Evolutionary conservation across 2,329 filamentous ascomycete genomes (phyloP), one percentile per base, ranked within the genome.

Genomic region (Rhinocladiella similis): DNA sequence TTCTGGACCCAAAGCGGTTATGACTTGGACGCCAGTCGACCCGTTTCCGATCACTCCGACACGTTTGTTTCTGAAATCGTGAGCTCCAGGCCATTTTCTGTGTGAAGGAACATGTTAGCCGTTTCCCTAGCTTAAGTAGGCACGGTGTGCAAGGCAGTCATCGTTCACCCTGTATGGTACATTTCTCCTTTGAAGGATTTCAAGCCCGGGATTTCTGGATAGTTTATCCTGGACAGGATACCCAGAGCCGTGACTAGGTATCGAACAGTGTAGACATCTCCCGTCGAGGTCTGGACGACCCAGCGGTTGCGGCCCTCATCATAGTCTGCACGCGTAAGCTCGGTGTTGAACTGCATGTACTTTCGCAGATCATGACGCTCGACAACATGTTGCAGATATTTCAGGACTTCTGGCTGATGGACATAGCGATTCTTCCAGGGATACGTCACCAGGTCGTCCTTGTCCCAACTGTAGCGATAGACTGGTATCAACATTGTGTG

Each of bases 351-450:
- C 5, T 69, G 67, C 19, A 72, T 73, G 43, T 80, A 73, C 38
- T 75, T 76, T 22, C 70, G 73, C 5, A 81, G 65, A 20, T 75
- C 68, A 42, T 78, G 68, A 3, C 72, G 71, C 16, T 75, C 66
- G 45, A 74, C 78, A 2, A 81, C 72, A 57, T 79, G 75, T 14
- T 69, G 61, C 29, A 82, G 79, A 62, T 83, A 82, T 2, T 47
- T 59, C 10, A 71, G 70, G 1, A 82, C 61, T 54, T 82, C 75
- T 18, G 57, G 57, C 39, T 60, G 57, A 41, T 63, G 58, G 20
- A 63, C 54, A 19, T 63, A 63, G 41, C 59, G 60, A n/a, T 60
- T 43, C 9, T 33, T 60, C 57, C 60, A 63, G 7, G 47, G 60
- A 25, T 59, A 63, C 12, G 20, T 53, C 3, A 39, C 35, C 22